Base-by-base conservation (phyloP, 768 basidiomycete genomes). In the Pholiota molesta region DNA sequence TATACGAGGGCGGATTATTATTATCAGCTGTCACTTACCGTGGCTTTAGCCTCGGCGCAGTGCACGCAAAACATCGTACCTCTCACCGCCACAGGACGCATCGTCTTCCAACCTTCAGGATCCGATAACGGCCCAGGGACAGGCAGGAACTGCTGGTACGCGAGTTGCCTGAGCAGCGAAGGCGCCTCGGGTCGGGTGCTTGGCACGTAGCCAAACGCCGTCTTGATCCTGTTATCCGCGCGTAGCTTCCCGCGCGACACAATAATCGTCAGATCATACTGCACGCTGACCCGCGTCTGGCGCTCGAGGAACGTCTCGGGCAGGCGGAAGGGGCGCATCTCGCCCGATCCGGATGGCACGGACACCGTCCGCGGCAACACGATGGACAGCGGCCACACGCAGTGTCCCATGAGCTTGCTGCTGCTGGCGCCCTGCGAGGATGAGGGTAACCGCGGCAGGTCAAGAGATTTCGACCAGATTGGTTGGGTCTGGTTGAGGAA, bases 221-320 rank as follows among this genome's bases (percentile, higher is more conserved):
- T 84, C 57, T 78, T 82, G 44, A 86, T 76, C 62, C 83, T 76
- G 70, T 78, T 81, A 64, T 83, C 79, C 13, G 80, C 64, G 56
- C 83, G 76, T 52, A 85, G 77, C 66, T 78, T 82, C 10, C 83
- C 83, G 53, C 82, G 72, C 26, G 78, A 81, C 54, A 85, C 73
- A 26, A 72, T 68, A 57, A 84, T 73, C 5, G 76, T 75, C 23
- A 85, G 73, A 63, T 85, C 82, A 62, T 85, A 85, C 64, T 83
- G 80, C 33, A 85, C 75, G 65, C 81, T 83, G 19, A 79, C 82
- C 59, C 70, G 67, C 8, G 79, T 81, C 55, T 79, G 78, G 1
- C 81, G 80, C 67, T 85, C 83, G 59, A 83, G 69, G 65, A 85
- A 84, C 0, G 83, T 83, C 67, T 85, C 83, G 5, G 83, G 83